Evolutionary conservation across 2,329 filamentous ascomycete genomes (phyloP).

Genomic region (Penicillium olsonii): DNA sequence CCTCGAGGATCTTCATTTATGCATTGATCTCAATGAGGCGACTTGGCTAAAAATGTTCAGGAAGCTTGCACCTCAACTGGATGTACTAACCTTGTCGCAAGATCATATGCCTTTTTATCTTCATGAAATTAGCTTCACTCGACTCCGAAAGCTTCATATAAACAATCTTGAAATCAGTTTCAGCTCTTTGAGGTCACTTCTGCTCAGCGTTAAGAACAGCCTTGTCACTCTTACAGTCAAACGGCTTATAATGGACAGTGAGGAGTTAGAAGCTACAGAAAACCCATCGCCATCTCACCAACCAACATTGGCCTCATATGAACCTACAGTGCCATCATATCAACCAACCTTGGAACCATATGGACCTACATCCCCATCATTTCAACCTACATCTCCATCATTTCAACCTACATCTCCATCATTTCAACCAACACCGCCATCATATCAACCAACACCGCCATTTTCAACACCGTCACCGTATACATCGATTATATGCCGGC

Average conservation of each 20-base stretch:
- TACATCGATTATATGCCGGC: not conserved
- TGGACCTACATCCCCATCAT: not conserved
- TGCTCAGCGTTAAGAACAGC: conserved; percentile 7
- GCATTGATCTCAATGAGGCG: conserved; percentile 7
- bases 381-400: not conserved
- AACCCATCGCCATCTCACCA: not conserved
- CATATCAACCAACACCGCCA: not conserved
- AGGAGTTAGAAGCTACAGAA: conserved; percentile 2
- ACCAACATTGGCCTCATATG: not conserved
- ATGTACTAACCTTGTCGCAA: conserved; percentile 7
- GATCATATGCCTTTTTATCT: conserved; percentile 4
- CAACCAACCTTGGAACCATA: not conserved
- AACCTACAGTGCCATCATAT: not conserved
- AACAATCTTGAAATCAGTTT: conserved; percentile 7
- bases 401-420: not conserved
- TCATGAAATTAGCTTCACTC: conserved; percentile 5
- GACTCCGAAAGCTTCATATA: conserved; percentile 11
- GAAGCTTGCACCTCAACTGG: conserved; percentile 8
- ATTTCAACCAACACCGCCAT: conserved; percentile 1
- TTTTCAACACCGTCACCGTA: not conserved
- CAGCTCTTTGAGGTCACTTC: conserved; percentile 9
- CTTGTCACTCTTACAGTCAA: conserved; percentile 6
- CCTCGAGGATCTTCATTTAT: conserved; percentile 12
- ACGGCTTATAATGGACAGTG: not conserved
- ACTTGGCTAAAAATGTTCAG: conserved; percentile 8